These are phyloP conservation scores for Boletus pseudopeckii DNA, from an alignment of 768 basidiomycete species.

Conservation along the genomic window DNA sequence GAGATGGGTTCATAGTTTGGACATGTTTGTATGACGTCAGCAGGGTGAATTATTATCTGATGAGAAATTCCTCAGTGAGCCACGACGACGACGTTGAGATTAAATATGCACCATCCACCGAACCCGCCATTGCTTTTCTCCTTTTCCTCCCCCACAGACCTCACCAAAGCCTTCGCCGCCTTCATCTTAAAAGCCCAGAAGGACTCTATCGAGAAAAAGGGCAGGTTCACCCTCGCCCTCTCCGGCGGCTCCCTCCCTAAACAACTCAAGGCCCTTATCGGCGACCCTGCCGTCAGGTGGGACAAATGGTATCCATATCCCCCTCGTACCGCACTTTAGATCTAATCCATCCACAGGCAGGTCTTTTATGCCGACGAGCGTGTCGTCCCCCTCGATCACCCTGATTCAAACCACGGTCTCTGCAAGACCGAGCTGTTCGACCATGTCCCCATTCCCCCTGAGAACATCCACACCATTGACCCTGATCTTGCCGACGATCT, in stretches of 20 bases:
- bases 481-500: conserved; percentile 59
- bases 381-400: conserved; percentile 86
- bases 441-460: conserved; percentile 72
- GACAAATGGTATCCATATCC: conserved; percentile 76
- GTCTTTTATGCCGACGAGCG: conserved; percentile 98
- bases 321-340: background rate
- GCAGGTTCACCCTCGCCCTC: conserved; percentile 87
- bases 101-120: conserved; percentile 49
- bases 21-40: conserved; percentile 30
- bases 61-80: conserved; percentile 11
- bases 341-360: conserved; percentile 60
- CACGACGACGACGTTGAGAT: conserved; percentile 11
- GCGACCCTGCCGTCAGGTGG: conserved; percentile 73
- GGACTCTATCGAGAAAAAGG: conserved; percentile 85
- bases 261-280: conserved; percentile 70
- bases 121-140: conserved; percentile 67
- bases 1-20: conserved; percentile 48
- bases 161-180: conserved; percentile 66
- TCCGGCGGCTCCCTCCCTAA: conserved; percentile 91
- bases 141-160: conserved; percentile 53
- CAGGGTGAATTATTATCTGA: background rate
- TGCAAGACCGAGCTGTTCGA: conserved; percentile 73
- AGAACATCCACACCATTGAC: conserved; percentile 86
- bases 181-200: conserved; percentile 87
- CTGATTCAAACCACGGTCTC: conserved; percentile 87